Conservation (phyloP, 2,329 filamentous ascomycete species). For the Akanthomyces uredinophilus region DNA sequence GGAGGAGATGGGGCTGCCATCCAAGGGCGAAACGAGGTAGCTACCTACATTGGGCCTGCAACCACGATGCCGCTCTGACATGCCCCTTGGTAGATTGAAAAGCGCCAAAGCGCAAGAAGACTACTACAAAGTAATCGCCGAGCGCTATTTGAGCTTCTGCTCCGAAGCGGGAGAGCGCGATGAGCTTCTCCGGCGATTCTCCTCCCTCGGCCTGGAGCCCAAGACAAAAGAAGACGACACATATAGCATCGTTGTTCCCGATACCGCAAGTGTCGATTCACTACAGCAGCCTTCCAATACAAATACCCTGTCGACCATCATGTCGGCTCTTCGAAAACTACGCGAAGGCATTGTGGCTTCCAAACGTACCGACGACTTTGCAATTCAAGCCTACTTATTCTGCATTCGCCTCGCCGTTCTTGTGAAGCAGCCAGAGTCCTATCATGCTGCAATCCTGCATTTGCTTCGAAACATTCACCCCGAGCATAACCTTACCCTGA, state of each 20-base stretch:
- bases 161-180: slow-evolving; percentile 65
- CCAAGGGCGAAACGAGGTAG: slow-evolving; percentile 84
- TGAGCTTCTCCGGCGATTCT: slow-evolving; percentile 70
- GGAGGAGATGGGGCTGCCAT: slow-evolving; percentile 77
- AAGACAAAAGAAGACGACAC: background rate
- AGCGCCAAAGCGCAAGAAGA: slow-evolving; percentile 73
- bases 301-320: slow-evolving; percentile 65
- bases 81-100: slow-evolving; percentile 48
- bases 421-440: slow-evolving; percentile 77
- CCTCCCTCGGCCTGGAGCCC: slow-evolving; percentile 45
- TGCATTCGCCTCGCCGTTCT: slow-evolving; percentile 80
- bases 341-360: slow-evolving; percentile 83
- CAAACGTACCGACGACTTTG: slow-evolving; percentile 71
- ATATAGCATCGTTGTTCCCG: background rate
- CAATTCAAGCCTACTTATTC: slow-evolving; percentile 87
- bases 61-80: slow-evolving; percentile 11
- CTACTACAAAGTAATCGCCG: slow-evolving; percentile 83
- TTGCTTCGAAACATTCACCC: slow-evolving; percentile 69
- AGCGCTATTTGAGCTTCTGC: slow-evolving; percentile 87
- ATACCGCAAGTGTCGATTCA: slow-evolving; percentile 10
- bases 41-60: slow-evolving; percentile 11
- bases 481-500: slow-evolving; percentile 58
- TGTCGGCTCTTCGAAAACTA: slow-evolving; percentile 84
- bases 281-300: slow-evolving; percentile 34
- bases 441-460: slow-evolving; percentile 79